Evolutionary conservation across 2,329 filamentous ascomycete genomes (phyloP).

Genomic region (Mycosphaerella sp.): DNA sequence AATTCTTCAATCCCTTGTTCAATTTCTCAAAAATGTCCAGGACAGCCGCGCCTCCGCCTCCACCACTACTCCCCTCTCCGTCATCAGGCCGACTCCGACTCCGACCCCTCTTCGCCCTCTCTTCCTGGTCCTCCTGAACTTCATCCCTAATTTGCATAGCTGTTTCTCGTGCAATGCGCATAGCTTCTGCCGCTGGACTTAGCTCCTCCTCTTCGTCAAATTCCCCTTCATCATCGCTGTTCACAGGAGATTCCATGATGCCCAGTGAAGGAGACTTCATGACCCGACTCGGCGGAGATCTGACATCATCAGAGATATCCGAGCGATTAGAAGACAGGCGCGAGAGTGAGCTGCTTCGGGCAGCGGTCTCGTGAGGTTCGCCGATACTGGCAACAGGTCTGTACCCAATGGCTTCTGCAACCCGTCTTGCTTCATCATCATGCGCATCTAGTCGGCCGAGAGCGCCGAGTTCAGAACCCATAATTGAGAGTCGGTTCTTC

Average conservation of each 20-base stretch:
- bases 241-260: conserved; percentile 27
- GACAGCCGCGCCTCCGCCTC: conserved; percentile 30
- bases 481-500: conserved; percentile 43
- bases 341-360: conserved; percentile 27
- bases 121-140: conserved; percentile 30
- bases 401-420: conserved; percentile 38
- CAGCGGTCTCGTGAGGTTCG: conserved; percentile 7
- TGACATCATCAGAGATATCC: conserved; percentile 22
- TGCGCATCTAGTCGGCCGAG: conserved; percentile 30
- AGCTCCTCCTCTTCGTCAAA: conserved; percentile 20
- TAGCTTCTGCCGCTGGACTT: conserved; percentile 34
- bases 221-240: conserved; percentile 26
- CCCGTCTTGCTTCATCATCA: conserved; percentile 36
- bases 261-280: conserved; percentile 33
- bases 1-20: conserved; percentile 26
- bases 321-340: conserved; percentile 27
- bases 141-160: conserved; percentile 32
- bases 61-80: conserved; percentile 23
- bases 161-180: conserved; percentile 31
- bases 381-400: conserved; percentile 5
- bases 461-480: conserved; percentile 35
- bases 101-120: conserved; percentile 23
- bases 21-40: conserved; percentile 32
- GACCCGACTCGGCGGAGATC: conserved; percentile 44
- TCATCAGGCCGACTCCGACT: conserved; percentile 23